Conservation (phyloP, 129 eudicot species). For the Apium graveolens region DNA sequence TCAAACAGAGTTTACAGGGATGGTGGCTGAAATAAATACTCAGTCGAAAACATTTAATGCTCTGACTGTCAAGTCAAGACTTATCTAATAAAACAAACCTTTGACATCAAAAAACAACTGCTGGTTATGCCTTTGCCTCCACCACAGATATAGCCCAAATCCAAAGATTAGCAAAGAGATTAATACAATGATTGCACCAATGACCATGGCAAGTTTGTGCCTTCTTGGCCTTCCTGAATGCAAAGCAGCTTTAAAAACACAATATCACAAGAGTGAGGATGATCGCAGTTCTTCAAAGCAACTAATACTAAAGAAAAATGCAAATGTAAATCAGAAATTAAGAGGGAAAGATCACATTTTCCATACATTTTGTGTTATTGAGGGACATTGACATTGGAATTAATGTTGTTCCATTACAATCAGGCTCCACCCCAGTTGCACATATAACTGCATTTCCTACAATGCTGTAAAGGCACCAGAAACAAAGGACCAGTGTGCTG, state of each 20-base stretch:
- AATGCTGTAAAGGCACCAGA: conserved; percentile 41
- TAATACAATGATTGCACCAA: conserved; percentile 49
- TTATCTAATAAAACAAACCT: conserved; percentile 30
- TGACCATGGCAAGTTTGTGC: conserved; percentile 48
- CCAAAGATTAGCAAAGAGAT: conserved; percentile 37
- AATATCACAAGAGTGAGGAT: background rate
- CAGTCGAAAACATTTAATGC: background rate
- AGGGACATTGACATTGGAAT: conserved; percentile 78
- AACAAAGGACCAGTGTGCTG: background rate
- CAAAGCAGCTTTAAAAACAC: conserved; percentile 27
- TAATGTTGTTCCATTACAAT: conserved; percentile 51
- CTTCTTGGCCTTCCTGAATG: conserved; percentile 29
- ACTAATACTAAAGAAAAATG: background rate
- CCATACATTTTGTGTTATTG: conserved; percentile 54
- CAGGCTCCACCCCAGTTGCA: conserved; percentile 45
- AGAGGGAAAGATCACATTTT: background rate
- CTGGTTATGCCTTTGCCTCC: conserved; percentile 34
- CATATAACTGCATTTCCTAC: conserved; percentile 73
- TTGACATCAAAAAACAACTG: conserved; percentile 45
- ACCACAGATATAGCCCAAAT: conserved; percentile 35
- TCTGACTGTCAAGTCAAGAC: background rate
- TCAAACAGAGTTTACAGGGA: background rate
- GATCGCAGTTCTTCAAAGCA: background rate
- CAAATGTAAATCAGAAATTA: background rate
- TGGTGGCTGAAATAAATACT: background rate